Evolutionary conservation across 129 eudicot genomes (phyloP).

Genomic region (Centrapalus pauciflorus): DNA sequence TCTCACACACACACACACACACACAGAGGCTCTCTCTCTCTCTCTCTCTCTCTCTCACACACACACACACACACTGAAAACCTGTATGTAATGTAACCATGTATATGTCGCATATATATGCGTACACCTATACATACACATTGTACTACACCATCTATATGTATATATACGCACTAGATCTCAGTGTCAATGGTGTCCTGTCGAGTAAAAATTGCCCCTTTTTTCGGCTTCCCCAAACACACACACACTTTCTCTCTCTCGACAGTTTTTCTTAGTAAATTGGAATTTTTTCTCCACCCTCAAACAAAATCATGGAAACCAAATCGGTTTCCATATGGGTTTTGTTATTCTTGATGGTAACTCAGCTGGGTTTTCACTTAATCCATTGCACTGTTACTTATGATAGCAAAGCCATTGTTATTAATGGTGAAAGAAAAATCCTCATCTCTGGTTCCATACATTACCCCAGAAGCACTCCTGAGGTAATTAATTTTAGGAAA

Average conservation of each 20-base stretch:
- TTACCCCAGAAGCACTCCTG: conserved; percentile 62
- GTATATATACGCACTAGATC: conserved; percentile 19
- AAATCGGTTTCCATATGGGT: conserved; percentile 34
- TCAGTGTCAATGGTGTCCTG: conserved; percentile 24
- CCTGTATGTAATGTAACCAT: conserved; percentile 13
- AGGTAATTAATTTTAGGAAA: conserved; percentile 20
- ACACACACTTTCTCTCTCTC: background rate
- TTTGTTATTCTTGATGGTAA: conserved; percentile 33
- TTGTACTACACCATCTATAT: background rate
- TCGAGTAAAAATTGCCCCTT: conserved; percentile 9
- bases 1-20: too few relatives aligned
- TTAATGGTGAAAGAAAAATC: conserved; percentile 47
- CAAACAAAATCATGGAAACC: conserved; percentile 29
- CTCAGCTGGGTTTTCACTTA: conserved; percentile 32
- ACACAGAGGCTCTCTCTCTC: too few relatives aligned
- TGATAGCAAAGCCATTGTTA: conserved; percentile 43
- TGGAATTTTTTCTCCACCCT: conserved; percentile 18
- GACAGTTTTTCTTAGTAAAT: background rate
- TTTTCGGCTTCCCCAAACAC: conserved; percentile 15
- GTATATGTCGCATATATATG: background rate
- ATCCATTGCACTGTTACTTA: conserved; percentile 48
- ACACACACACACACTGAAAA: too few relatives aligned
- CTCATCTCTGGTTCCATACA: conserved; percentile 58
- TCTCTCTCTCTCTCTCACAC: background rate
- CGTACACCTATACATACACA: conserved; percentile 9